phyloP scores from a whole-genome alignment of 2,329 filamentous ascomycete species.

The Grosmannia clavigera region DNA sequence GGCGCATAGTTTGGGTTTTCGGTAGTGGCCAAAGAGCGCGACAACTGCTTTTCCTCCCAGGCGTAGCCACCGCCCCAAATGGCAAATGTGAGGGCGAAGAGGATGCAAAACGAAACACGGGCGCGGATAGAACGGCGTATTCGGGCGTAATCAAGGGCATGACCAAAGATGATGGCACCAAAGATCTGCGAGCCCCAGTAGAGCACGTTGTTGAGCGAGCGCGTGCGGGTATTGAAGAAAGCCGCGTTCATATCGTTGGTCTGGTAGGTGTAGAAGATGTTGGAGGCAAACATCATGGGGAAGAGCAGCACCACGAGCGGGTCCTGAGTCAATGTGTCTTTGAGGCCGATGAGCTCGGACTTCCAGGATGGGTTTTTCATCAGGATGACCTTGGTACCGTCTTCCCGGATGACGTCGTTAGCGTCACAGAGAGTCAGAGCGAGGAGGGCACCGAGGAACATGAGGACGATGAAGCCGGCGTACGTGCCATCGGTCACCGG shows the following conservation, averaged over 20 bases:
- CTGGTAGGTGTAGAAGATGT: slow-evolving; percentile 75
- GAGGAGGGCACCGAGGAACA: slow-evolving; percentile 38
- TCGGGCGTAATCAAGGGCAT: slow-evolving; percentile 48
- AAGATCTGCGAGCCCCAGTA: slow-evolving; percentile 72
- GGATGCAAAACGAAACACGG: slow-evolving; percentile 44
- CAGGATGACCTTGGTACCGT: slow-evolving; percentile 68
- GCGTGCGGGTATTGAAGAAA: slow-evolving; percentile 61
- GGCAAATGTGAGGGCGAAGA: slow-evolving; percentile 60
- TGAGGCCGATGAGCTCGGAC: slow-evolving; percentile 65
- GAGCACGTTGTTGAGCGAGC: slow-evolving; percentile 62
- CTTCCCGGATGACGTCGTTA: slow-evolving; percentile 57
- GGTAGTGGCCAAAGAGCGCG: slow-evolving; percentile 26
- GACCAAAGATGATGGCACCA: slow-evolving; percentile 62
- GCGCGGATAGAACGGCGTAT: slow-evolving; percentile 56
- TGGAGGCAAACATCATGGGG: slow-evolving; percentile 71
- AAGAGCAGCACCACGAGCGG: slow-evolving; percentile 65
- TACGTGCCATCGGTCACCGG: slow-evolving; percentile 15
- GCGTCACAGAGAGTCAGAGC: slow-evolving; percentile 61
- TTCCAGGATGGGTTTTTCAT: slow-evolving; percentile 88
- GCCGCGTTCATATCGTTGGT: slow-evolving; percentile 55
- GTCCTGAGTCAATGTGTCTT: slow-evolving; percentile 57
- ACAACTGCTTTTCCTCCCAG: slow-evolving; percentile 53
- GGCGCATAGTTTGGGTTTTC: slow-evolving; percentile 13
- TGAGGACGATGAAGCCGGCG: slow-evolving; percentile 15
- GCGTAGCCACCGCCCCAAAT: slow-evolving; percentile 78